Percentiles rank a stretch among this genome's conserved stretches.
phyloP scores from a whole-genome alignment of 163 green algal genomes.

The Chlamydomonas reinhardtii region DNA sequence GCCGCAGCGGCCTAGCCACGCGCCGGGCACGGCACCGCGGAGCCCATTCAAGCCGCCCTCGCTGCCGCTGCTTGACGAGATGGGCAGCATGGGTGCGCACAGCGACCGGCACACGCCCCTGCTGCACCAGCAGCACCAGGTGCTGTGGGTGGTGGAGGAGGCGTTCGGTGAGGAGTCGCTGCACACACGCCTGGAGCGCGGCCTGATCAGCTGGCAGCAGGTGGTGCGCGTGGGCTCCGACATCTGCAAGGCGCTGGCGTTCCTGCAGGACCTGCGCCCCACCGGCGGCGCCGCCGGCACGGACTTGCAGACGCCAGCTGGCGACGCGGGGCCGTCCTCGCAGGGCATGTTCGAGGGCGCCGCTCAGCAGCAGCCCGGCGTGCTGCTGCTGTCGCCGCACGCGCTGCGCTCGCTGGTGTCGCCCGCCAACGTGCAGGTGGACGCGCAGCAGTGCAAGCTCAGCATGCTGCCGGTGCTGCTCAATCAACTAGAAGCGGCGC shows the following conservation, averaged over 20 bases:
- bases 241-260: constrained; percentile 66
- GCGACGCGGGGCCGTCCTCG: neutral
- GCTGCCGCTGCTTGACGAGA: neutral
- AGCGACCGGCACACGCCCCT: neutral
- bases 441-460: constrained; percentile 62
- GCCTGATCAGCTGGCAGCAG: constrained; percentile 73
- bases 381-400: constrained; percentile 59
- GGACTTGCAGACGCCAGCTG: neutral
- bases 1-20: constrained; percentile 20
- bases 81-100: neutral
- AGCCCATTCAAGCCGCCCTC: constrained; percentile 21
- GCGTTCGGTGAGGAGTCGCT: constrained; percentile 65
- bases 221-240: constrained; percentile 61
- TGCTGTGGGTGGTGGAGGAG: constrained; percentile 76
- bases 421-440: constrained; percentile 62
- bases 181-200: constrained; percentile 59
- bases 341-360: neutral
- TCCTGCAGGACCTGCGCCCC: constrained; percentile 64
- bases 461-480: constrained; percentile 69
- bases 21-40: neutral
- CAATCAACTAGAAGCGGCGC: constrained; percentile 65
- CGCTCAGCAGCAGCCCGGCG: neutral
- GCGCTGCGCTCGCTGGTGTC: constrained; percentile 60
- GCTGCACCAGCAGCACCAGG: constrained; percentile 31
- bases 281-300: constrained; percentile 25